Conservation (phyloP, 345 rosid species). For the Eucalyptus regnans region DNA sequence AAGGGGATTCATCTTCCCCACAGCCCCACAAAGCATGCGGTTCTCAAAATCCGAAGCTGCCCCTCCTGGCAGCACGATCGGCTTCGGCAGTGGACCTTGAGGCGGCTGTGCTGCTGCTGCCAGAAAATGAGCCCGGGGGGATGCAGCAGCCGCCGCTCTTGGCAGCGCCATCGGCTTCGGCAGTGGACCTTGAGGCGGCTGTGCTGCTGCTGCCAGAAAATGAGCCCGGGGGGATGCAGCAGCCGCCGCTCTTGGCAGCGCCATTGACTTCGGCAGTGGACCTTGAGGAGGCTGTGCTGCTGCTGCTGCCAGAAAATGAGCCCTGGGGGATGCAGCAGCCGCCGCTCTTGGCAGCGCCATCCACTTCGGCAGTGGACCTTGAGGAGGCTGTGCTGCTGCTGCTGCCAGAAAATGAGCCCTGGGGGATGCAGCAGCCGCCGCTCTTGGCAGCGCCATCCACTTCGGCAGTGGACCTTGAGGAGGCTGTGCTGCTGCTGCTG, state of each 20-base stretch:
- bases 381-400: background rate
- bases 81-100: background rate
- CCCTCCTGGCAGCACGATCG: background rate
- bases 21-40: background rate
- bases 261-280: too few species aligned
- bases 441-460: background rate
- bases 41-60: background rate
- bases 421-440: background rate
- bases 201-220: background rate
- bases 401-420: too few species aligned
- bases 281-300: too few species aligned
- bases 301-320: too few species aligned
- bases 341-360: background rate
- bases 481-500: background rate
- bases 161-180: background rate
- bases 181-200: background rate
- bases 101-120: background rate
- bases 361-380: background rate
- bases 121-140: too few species aligned
- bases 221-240: too few species aligned
- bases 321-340: background rate
- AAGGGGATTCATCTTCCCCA: background rate
- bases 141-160: background rate
- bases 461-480: background rate
- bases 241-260: too few species aligned